Evolutionary conservation across 371 early-diverging fungal species (phyloP).

Genomic region (Mucor saturninus): DNA sequence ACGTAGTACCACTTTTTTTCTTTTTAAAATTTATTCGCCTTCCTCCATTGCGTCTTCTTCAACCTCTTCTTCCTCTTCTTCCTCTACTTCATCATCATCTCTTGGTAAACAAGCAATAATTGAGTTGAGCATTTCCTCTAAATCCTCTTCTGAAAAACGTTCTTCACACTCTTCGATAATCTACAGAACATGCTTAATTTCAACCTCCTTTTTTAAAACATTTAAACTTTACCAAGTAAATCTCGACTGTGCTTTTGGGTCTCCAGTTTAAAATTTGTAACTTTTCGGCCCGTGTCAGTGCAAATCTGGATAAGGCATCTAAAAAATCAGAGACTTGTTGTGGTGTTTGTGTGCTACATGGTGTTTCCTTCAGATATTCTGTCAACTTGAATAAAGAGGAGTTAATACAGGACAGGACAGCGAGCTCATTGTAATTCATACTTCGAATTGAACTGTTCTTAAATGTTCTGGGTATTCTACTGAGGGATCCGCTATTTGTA

Average conservation of each 20-base stretch:
- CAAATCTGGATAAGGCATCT: conserved; percentile 37
- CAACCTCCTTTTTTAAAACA: not conserved
- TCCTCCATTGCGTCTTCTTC: conserved; percentile 14
- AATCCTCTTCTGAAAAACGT: conserved; percentile 54
- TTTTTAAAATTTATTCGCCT: conserved; percentile 4
- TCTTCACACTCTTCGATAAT: conserved; percentile 72
- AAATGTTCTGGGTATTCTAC: conserved; percentile 62
- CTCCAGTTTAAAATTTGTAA: conserved; percentile 67
- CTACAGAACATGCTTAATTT: conserved; percentile 25
- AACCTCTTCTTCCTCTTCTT: conserved; percentile 38
- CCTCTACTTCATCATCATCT: conserved; percentile 53
- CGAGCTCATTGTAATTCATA: conserved; percentile 8
- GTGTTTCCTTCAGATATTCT: conserved; percentile 51
- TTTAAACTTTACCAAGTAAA: conserved; percentile 53
- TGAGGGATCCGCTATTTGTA: conserved; percentile 27
- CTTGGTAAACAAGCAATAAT: conserved; percentile 46
- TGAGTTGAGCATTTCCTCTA: conserved; percentile 49
- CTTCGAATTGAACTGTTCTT: conserved; percentile 67
- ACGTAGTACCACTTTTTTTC: conserved; percentile 14
- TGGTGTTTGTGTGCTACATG: conserved; percentile 56
- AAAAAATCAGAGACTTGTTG: conserved; percentile 50
- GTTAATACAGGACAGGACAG: not conserved
- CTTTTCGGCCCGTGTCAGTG: conserved; percentile 65
- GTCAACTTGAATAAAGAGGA: conserved; percentile 39
- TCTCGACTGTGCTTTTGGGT: conserved; percentile 63